A percentile compares a stretch with the other conserved stretches of the same genome.
phyloP scores from a whole-genome alignment of 2,329 filamentous ascomycete genomes.

The Ceratocystis diversiconidia region DNA sequence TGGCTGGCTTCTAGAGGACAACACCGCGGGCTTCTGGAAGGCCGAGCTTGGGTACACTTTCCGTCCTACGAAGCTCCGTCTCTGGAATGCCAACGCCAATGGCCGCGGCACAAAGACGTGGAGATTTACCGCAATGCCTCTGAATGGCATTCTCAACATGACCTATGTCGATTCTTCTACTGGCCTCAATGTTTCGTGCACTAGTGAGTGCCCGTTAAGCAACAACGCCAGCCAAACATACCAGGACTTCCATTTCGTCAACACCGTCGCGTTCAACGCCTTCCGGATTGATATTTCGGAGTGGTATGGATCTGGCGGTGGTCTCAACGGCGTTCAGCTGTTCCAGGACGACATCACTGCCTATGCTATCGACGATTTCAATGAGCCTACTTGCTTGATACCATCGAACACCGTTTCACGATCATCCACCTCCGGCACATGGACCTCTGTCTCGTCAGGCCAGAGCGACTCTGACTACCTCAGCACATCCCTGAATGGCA shows the following conservation, averaged over 20 bases:
- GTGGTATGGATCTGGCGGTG: conserved; percentile 77
- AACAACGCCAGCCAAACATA: conserved; percentile 49
- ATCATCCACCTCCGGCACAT: conserved; percentile 58
- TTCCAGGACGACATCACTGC: conserved; percentile 74
- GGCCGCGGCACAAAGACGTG: conserved; percentile 80
- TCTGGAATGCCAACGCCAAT: conserved; percentile 76
- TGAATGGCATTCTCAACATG: conserved; percentile 90
- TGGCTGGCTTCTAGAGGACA: conserved; percentile 64
- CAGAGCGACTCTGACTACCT: conserved; percentile 65
- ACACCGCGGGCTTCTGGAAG: conserved; percentile 65
- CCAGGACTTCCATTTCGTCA: conserved; percentile 89
- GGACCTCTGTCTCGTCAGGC: conserved; percentile 51
- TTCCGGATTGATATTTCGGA: conserved; percentile 76
- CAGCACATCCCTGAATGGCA: conserved; percentile 37
- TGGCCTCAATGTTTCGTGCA: conserved; percentile 56
- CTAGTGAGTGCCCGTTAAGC: conserved; percentile 72
- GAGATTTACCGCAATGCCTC: conserved; percentile 70
- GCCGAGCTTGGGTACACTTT: conserved; percentile 75
- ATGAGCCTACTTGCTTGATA: conserved; percentile 67
- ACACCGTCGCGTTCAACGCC: conserved; percentile 69
- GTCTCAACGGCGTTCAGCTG: conserved; percentile 72
- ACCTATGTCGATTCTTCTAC: conserved; percentile 69
- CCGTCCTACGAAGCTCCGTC: conserved; percentile 67
- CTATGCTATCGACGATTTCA: conserved; percentile 76
- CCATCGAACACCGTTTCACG: conserved; percentile 42